Conservation (phyloP, 2,329 filamentous ascomycete genomes). For the Alternaria sp. region DNA sequence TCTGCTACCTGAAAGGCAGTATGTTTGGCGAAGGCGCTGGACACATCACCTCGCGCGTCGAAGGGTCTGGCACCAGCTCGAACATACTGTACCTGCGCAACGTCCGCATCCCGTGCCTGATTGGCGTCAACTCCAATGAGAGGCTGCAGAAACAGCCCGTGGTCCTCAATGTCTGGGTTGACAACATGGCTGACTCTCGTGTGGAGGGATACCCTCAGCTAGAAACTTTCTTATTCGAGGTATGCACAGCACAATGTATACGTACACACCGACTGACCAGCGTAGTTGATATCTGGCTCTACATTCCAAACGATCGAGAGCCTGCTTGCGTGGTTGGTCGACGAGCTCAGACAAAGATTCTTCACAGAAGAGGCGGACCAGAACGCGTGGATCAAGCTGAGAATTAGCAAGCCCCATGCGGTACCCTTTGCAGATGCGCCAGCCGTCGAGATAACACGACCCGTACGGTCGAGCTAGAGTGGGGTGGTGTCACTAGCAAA, state of each 20-base stretch:
- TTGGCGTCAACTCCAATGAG: constrained; percentile 77
- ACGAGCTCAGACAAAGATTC: constrained; percentile 51
- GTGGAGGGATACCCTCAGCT: constrained; percentile 62
- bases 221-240: constrained; percentile 68
- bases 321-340: constrained; percentile 47
- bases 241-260: constrained; percentile 44
- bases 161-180: constrained; percentile 67
- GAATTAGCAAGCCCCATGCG: constrained; percentile 74
- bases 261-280: constrained; percentile 17
- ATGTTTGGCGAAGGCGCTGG: constrained; percentile 68
- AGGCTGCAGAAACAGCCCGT: constrained; percentile 69
- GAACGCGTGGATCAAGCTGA: constrained; percentile 63
- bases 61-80: constrained; percentile 22
- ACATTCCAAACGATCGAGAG: constrained; percentile 57
- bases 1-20: constrained; percentile 71
- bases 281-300: constrained; percentile 51
- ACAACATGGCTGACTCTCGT: constrained; percentile 52
- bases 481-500: neutral
- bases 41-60: constrained; percentile 48
- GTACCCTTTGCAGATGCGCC: constrained; percentile 76
- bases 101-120: constrained; percentile 69
- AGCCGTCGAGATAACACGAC: constrained; percentile 63
- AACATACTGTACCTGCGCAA: constrained; percentile 60
- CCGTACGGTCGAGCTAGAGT: constrained; percentile 18
- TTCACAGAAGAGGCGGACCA: constrained; percentile 36